Conservation (phyloP, 73 alveolate species). For the Paramecium octaurelia region DNA sequence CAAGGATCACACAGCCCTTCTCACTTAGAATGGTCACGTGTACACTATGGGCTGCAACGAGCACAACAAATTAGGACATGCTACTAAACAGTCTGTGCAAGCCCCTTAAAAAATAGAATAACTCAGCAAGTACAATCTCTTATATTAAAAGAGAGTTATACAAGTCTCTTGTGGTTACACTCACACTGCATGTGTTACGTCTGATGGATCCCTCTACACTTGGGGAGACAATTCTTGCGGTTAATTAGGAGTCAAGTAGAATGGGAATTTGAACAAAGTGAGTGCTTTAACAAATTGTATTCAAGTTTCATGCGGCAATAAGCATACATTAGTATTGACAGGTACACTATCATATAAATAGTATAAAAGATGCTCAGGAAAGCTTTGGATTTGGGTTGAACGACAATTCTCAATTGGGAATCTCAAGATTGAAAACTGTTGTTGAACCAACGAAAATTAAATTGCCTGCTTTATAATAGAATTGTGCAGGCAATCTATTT, state of each 20-base stretch:
- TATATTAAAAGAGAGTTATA: background rate
- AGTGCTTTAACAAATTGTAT: background rate
- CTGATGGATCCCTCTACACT: background rate
- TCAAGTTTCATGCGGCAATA: background rate
- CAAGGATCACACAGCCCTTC: conserved; percentile 73
- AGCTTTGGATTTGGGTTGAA: background rate
- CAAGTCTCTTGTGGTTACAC: conserved; percentile 68
- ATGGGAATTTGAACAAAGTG: background rate
- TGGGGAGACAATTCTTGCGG: conserved; percentile 26
- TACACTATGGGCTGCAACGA: conserved; percentile 70
- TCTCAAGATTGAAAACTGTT: background rate
- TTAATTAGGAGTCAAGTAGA: background rate
- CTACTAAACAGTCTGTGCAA: conserved; percentile 20
- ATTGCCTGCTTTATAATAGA: background rate
- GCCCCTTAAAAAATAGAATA: conserved; percentile 72
- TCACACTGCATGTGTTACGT: conserved; percentile 53
- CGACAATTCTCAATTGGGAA: background rate
- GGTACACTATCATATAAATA: background rate
- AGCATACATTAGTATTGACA: background rate
- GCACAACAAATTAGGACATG: conserved; percentile 65
- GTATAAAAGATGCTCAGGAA: background rate
- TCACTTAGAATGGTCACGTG: conserved; percentile 65
- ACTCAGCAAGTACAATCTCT: background rate
- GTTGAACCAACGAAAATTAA: background rate
- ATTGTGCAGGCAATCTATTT: background rate